Evolutionary conservation across 768 basidiomycete species (phyloP).

Genomic region (Boletellus emodensis): DNA sequence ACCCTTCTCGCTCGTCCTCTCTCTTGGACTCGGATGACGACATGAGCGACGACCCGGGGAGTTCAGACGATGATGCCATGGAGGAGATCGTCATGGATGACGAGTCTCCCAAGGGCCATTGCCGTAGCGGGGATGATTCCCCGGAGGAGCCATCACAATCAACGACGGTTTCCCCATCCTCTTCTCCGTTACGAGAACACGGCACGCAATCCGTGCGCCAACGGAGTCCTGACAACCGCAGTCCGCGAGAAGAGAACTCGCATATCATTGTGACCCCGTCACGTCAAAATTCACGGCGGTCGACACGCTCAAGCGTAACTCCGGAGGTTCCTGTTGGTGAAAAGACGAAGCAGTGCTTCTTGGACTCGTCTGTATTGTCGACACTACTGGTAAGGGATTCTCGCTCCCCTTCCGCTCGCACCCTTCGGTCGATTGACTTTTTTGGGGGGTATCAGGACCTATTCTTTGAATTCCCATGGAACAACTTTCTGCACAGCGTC

Average conservation of each 20-base stretch:
- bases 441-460: constrained; percentile 55
- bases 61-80: constrained; percentile 76
- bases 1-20: constrained; percentile 46
- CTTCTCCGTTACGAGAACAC: constrained; percentile 30
- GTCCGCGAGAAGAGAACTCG: constrained; percentile 29
- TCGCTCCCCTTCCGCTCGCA: background rate
- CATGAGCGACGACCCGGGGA: constrained; percentile 69
- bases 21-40: constrained; percentile 72
- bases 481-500: constrained; percentile 95
- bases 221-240: constrained; percentile 23
- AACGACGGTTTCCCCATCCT: constrained; percentile 28
- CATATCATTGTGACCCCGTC: constrained; percentile 43
- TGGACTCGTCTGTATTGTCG: constrained; percentile 68
- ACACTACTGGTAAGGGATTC: constrained; percentile 65
- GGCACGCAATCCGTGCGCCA: constrained; percentile 24
- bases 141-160: constrained; percentile 31
- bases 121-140: constrained; percentile 24
- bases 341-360: constrained; percentile 70
- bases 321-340: constrained; percentile 65
- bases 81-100: constrained; percentile 81
- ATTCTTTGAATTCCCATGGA: constrained; percentile 95
- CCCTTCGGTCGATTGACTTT: constrained; percentile 2
- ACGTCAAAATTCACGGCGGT: constrained; percentile 52
- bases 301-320: constrained; percentile 31
- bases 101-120: constrained; percentile 41